phyloP scores from a whole-genome alignment of 495 filamentous ascomycete genomes.

The Staphylotrichum tortipilum region DNA sequence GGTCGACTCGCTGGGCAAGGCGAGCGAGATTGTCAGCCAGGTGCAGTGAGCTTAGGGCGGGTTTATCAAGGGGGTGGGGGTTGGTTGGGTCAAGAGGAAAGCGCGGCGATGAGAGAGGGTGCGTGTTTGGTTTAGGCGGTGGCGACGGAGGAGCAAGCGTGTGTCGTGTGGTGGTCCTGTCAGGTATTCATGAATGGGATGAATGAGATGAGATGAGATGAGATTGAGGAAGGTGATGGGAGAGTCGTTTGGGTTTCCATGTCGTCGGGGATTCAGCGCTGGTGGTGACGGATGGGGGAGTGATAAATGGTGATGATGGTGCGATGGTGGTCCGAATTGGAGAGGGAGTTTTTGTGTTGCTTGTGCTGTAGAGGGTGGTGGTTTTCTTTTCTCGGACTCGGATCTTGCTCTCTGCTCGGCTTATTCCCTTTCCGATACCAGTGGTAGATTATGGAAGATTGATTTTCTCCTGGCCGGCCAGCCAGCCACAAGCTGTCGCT shows the following conservation, averaged over 20 bases:
- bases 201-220: background rate
- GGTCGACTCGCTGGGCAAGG: conserved; percentile 84
- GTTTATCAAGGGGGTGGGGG: too few species aligned
- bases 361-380: conserved; percentile 7
- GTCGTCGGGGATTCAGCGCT: too few species aligned
- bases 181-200: conserved; percentile 1
- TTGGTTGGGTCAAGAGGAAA: background rate
- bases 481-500: too few species aligned
- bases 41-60: conserved; percentile 69
- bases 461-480: background rate
- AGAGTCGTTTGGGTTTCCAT: too few species aligned
- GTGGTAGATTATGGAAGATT: conserved; percentile 19
- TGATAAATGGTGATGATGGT: background rate
- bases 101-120: background rate
- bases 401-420: background rate
- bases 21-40: conserved; percentile 93
- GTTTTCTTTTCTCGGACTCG: background rate
- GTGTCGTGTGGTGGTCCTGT: background rate
- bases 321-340: background rate
- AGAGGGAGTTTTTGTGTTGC: background rate
- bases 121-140: background rate
- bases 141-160: background rate
- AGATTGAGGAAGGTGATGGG: too few species aligned
- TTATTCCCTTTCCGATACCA: conserved; percentile 19
- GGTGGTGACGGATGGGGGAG: background rate